Base-by-base conservation (phyloP, 106 monocot species). In the Allium cepa region DNA sequence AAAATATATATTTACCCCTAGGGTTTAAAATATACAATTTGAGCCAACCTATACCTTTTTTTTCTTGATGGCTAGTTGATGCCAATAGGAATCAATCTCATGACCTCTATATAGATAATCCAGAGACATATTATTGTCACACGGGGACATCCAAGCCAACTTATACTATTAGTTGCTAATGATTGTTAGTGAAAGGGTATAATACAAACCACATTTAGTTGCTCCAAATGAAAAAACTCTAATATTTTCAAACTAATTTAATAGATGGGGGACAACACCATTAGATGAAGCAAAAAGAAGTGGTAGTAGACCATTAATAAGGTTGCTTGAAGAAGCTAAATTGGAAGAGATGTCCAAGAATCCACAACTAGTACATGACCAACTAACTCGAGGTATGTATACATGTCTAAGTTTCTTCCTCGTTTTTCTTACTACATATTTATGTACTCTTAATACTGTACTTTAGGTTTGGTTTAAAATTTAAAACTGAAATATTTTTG, bases 211-310 rank as follows among this genome's bases (percentile, higher is more conserved):
- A 4, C 36, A 36, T 36, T 36, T 36, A 36, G 36, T 36, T 36
- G 5, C 36, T 36, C 36, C 1, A 36, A 3, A 36, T 0, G 36
- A 36, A 36, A 36, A 55, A 15, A 8, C 15, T 55, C 3, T n/a
- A 55, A 11, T 55, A 55, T 0, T 10, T 53, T 14, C 6, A 15
- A 60, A 50, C 49, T 17, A 36, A 22, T 22, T 22, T 22, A 22
- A 27, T 46, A 75, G 74, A 46, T 60, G 67, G 74, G 74, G 67
- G 50, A 67, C 67, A 36, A 75, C 74, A 49, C 74, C 74, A 26
- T 67, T 75, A 22, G 74, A 75, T 68, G 74, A 67, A 60, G 74
- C 51, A 46, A 18, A 52, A 60, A 75, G 46, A 28, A 28, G 67
- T 46, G 67, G 74, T 6, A 75, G 67, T 46, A 27, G 15, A 75